Conservation (phyloP, 495 filamentous ascomycete species). For the Trichoderma orchidacearum region DNA sequence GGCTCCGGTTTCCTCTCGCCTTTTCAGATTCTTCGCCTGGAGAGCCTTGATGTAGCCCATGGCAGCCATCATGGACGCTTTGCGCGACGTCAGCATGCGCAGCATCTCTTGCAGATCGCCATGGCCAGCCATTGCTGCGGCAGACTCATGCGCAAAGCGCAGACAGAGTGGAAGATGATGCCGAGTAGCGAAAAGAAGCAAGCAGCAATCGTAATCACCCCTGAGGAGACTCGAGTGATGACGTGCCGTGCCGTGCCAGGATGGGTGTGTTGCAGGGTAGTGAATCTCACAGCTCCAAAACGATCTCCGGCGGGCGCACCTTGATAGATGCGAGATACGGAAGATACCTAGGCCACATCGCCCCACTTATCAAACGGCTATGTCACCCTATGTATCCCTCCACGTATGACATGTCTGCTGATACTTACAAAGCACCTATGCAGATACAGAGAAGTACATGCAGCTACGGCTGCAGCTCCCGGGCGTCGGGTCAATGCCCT, state of each 20-base stretch:
- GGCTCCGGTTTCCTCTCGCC: constrained; percentile 13
- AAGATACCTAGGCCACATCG: no score
- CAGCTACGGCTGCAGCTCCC: no score
- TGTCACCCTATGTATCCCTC: no score
- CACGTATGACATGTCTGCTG: no score
- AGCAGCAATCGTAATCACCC: background rate
- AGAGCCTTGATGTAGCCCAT: constrained; percentile 56
- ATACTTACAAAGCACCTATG: no score
- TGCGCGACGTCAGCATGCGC: constrained; percentile 61
- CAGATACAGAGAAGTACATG: no score
- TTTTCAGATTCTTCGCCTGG: constrained; percentile 47
- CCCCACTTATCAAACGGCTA: no score
- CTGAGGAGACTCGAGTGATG: background rate
- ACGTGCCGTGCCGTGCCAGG: background rate
- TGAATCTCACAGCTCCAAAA: background rate
- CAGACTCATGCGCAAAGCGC: background rate
- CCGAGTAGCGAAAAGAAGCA: background rate
- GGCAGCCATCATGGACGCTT: constrained; percentile 54
- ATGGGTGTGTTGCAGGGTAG: background rate
- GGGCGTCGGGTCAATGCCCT: background rate
- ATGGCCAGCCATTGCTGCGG: background rate
- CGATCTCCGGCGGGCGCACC: background rate
- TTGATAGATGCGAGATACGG: background rate
- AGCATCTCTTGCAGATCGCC: constrained; percentile 54
- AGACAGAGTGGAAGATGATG: background rate